Conservation (phyloP, 495 filamentous ascomycete genomes). For the Halenospora varia region DNA sequence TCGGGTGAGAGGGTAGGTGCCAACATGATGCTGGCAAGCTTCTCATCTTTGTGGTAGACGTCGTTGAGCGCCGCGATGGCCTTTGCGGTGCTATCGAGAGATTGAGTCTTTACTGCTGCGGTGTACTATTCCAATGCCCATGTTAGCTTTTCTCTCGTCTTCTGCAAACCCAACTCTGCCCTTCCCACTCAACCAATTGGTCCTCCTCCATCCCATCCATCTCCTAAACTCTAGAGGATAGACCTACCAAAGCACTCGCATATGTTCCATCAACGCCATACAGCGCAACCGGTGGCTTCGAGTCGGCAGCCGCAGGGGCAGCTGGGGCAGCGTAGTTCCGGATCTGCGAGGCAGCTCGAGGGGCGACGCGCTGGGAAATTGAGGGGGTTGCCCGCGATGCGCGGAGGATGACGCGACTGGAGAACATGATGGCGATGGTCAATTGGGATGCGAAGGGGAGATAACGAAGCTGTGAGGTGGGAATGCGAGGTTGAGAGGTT, state of each 20-base stretch:
- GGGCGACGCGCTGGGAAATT: conserved; percentile 37
- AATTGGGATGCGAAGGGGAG: conserved; percentile 21
- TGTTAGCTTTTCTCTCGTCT: conserved; percentile 6
- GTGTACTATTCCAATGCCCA: conserved; percentile 68
- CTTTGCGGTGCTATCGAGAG: conserved; percentile 77
- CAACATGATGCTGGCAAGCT: conserved; percentile 68
- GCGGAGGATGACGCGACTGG: conserved; percentile 56
- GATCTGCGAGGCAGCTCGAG: conserved; percentile 20
- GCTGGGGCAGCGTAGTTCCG: conserved; percentile 61
- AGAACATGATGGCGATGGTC: conserved; percentile 50
- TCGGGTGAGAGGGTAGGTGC: conserved; percentile 71
- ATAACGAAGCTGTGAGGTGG: conserved; percentile 28
- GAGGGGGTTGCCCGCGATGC: conserved; percentile 53
- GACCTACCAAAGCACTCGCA: conserved; percentile 90
- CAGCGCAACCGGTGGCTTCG: conserved; percentile 82
- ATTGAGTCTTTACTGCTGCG: conserved; percentile 78
- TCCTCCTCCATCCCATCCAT: neutral
- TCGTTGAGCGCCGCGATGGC: conserved; percentile 66
- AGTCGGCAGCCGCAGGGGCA: conserved; percentile 55
- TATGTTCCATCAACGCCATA: conserved; percentile 98
- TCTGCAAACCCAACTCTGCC: neutral
- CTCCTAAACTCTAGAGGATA: neutral
- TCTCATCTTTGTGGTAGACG: conserved; percentile 73
- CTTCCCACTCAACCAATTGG: neutral
- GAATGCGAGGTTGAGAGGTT: conserved; percentile 15